Evolutionary conservation across 2,329 filamentous ascomycete genomes (phyloP), one percentile per base, ranked within the genome.

Genomic region (Drechslera avenae): DNA sequence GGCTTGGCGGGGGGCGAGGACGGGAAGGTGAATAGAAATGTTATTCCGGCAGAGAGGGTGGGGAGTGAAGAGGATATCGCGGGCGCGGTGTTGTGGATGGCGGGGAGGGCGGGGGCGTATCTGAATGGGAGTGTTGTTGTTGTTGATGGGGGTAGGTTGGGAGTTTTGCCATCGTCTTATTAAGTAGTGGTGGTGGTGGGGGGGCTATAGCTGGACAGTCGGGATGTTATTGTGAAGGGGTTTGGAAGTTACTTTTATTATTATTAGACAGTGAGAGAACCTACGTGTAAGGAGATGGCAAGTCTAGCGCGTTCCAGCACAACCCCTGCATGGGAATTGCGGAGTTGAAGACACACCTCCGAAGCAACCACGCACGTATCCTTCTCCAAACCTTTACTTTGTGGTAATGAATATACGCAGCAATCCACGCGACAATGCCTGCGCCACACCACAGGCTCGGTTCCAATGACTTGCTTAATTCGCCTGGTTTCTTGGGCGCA

Each of bases 31-130:
- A 48, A 54, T 37, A 50, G 14, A 30, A 21, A n/a, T 5, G 21
- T 61, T 19, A 46, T 60, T 16, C 86, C 86, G 0, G 72, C 85
- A n/a, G 80, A 80, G 33, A 76, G 86, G 37, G 78, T 82, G 54
- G 86, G 86, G 1, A 78, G 81, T 33, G 79, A 84, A 50, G 73
- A 83, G 59, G 86, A 88, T 62, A 83, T 90, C 76, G 83, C 80
- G 1, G 86, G 86, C 1, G 76, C 83, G 39, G 79, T 89, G 19
- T 67, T 90, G 42, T 89, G 85, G 75, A 75, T 90, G 65, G 83
- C 83, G 3, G 84, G 83, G 40, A 75, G 81, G 54, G 85, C 86
- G 2, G 87, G 87, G 1, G 83, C 82, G 3, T 89, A 87, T 67
- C 76, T 83, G 60, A 89, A 88, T 68, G 87, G 86, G 2, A 81